Evolutionary conservation across 176 grass and related monocot species (phyloP).

Genomic region (Pharus latifolius): DNA sequence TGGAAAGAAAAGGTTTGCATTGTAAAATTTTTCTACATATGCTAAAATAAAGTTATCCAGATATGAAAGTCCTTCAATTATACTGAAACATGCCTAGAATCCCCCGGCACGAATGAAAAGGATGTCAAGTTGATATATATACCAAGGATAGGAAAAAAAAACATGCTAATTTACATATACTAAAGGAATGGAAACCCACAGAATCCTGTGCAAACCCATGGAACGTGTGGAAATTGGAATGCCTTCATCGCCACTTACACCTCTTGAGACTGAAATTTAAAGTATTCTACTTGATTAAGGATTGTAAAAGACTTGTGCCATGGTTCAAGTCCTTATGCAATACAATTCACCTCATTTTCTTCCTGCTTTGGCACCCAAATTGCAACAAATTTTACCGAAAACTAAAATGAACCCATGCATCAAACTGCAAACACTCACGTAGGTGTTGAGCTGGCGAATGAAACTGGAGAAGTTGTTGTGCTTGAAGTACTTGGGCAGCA

Average conservation of each 20-base stretch:
- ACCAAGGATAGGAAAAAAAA: background rate
- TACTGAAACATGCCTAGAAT: too few species aligned
- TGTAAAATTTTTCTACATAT: too few species aligned
- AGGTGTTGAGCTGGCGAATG: slow-evolving; percentile 88
- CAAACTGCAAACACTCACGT: slow-evolving; percentile 32
- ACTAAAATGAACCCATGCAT: background rate
- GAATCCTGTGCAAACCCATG: background rate
- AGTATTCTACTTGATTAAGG: background rate
- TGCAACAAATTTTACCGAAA: background rate
- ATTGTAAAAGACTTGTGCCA: background rate
- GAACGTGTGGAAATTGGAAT: background rate
- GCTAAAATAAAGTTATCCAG: too few species aligned
- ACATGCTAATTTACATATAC: background rate
- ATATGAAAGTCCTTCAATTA: too few species aligned
- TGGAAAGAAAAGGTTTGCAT: too few species aligned
- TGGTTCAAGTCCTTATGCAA: background rate
- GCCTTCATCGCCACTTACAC: background rate
- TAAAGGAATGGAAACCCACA: background rate
- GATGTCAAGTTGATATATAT: background rate
- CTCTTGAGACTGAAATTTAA: background rate
- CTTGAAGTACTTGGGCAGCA: slow-evolving; percentile 92
- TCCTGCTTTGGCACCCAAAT: too few species aligned
- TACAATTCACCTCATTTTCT: background rate
- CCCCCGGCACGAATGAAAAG: too few species aligned
- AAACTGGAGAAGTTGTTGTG: slow-evolving; percentile 97